A percentile compares a stretch with the other conserved stretches of the same genome.
These are phyloP conservation scores for Metschnikowia lachancei DNA, from an alignment of 805 yeast genomes.

Conservation along the genomic window DNA sequence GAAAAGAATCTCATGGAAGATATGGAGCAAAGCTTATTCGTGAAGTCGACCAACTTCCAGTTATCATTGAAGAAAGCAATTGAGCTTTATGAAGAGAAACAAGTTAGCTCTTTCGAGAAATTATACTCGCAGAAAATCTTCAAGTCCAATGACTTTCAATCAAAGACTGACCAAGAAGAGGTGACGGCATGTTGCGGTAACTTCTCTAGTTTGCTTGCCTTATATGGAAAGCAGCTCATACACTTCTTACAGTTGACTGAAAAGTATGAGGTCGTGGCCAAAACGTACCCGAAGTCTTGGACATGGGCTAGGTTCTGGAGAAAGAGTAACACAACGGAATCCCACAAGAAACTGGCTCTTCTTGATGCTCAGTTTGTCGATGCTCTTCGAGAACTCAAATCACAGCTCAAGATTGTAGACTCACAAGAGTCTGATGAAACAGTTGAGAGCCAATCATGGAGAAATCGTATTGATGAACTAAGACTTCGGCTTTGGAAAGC, in stretches of 20 bases:
- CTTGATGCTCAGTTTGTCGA: constrained; percentile 19
- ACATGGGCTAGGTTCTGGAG: constrained; percentile 56
- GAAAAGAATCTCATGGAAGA: constrained; percentile 27
- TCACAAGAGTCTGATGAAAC: not conserved
- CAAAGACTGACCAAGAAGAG: constrained; percentile 67
- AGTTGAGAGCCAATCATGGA: not conserved
- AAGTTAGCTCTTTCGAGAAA: constrained; percentile 53
- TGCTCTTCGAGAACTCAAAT: constrained; percentile 20
- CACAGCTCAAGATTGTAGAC: constrained; percentile 11
- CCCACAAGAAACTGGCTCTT: constrained; percentile 7
- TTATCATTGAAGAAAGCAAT: constrained; percentile 50
- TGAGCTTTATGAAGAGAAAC: constrained; percentile 54
- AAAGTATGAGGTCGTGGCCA: constrained; percentile 33
- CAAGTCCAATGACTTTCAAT: constrained; percentile 31
- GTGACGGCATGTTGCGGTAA: constrained; percentile 84
- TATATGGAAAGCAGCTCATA: constrained; percentile 58
- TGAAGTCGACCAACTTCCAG: constrained; percentile 43
- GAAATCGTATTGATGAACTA: constrained; percentile 5
- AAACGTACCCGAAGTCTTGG: constrained; percentile 37
- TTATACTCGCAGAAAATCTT: constrained; percentile 58
- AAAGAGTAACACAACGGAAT: constrained; percentile 8
- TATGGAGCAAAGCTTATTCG: constrained; percentile 31
- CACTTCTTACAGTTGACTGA: constrained; percentile 46
- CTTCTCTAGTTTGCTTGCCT: constrained; percentile 62
- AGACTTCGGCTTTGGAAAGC: constrained; percentile 43